Evolutionary conservation across 805 yeast genomes (phyloP).

Genomic region (Gaillardinia entomophila): DNA sequence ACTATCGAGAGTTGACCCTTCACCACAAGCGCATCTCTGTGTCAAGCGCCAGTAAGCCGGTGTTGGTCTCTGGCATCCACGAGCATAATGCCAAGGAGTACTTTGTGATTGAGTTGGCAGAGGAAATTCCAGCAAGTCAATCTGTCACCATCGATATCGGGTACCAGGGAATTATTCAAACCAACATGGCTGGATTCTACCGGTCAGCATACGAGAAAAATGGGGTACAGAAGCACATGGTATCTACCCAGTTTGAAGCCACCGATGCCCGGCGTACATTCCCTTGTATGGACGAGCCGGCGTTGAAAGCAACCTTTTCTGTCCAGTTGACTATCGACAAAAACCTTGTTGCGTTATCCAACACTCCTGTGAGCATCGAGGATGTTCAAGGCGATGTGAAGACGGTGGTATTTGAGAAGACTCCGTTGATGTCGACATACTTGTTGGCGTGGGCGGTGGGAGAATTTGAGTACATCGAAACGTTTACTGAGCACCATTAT

Average conservation of each 20-base stretch:
- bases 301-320: constrained; percentile 48
- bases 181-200: constrained; percentile 55
- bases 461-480: constrained; percentile 49
- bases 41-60: not conserved
- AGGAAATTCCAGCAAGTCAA: constrained; percentile 14
- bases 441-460: constrained; percentile 57
- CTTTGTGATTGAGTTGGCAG: constrained; percentile 51
- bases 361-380: constrained; percentile 36
- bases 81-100: constrained; percentile 56
- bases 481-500: constrained; percentile 34
- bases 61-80: constrained; percentile 12
- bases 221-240: constrained; percentile 33
- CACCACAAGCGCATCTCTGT: constrained; percentile 15
- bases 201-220: constrained; percentile 38
- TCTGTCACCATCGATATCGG: constrained; percentile 20
- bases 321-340: constrained; percentile 33
- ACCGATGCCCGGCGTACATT: constrained; percentile 55
- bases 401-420: constrained; percentile 34
- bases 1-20: constrained; percentile 40
- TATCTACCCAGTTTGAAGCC: constrained; percentile 54
- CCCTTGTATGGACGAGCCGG: constrained; percentile 56
- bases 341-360: constrained; percentile 38
- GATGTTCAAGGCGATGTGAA: constrained; percentile 10
- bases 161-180: constrained; percentile 42
- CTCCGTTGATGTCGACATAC: constrained; percentile 54